Base-by-base conservation (phyloP, 352 stramenopile genomes). In the Globisporangium radiosum region DNA sequence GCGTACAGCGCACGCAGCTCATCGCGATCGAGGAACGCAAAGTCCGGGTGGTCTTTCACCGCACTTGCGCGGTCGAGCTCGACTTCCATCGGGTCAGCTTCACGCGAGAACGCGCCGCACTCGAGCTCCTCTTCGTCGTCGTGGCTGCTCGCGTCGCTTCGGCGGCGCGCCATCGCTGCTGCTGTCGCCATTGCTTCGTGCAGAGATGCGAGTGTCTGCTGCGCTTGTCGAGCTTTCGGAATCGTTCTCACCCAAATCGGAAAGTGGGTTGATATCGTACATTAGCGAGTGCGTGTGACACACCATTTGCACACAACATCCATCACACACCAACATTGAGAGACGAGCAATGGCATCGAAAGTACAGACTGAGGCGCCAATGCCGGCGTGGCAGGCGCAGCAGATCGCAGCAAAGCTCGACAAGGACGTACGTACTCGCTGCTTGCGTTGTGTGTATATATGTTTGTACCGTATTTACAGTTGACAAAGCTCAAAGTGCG, bases 31-130 rank as follows among this genome's bases (percentile, higher is more conserved):
- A 90, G 58, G 55, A 90, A 85, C 45, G 57, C 67, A 52, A 92
- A 92, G 58, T 90, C 82, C 11, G 78, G 75, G 33, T 92, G 82
- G 54, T 87, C 78, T 49, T 86, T 77, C 50, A 92, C 75, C 1
- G 68, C 69, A 37, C 69, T 75, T 25, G 71, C 61, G 11, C 33
- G 39, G 54, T 90, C 76, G n/a, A 78, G 61, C 55, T 87, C 81
- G 70, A 87, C 76, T 56, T 90, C 81, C 70, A 88, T 84, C n/a
- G 78, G 79, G 58, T 90, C 81, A 37, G 67, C 72, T 62, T 90
- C 81, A 40, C 73, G 76, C 37, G 70, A 57, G 52, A 69, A 66
- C 54, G 67, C 70, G 15, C 81, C 78, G 60, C 88, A 91, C 65
- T 91, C 81, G 56, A 75, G 68, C 48, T 91, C 78, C 52, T 88